Evolutionary conservation across 345 rosid species (phyloP).

Genomic region (Triadica sebifera): DNA sequence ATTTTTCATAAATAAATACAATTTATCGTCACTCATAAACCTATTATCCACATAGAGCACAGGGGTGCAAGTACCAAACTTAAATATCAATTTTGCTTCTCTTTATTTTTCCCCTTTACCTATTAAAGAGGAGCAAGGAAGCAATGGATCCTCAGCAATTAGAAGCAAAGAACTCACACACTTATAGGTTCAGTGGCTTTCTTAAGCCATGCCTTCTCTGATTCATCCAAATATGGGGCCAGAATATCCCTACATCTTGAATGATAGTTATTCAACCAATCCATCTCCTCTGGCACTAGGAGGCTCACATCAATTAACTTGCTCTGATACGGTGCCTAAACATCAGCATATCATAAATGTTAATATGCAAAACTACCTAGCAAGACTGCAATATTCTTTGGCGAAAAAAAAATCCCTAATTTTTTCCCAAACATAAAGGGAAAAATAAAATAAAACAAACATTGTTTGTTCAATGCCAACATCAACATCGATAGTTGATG

Average conservation of each 20-base stretch:
- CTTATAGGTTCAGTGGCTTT: constrained; percentile 77
- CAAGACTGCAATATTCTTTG: neutral
- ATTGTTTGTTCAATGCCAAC: neutral
- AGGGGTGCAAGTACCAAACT: neutral
- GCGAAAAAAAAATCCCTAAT: neutral
- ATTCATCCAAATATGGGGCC: constrained; percentile 59
- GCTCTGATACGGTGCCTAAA: constrained; percentile 80
- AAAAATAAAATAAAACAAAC: neutral
- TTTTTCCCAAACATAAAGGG: too few relatives aligned
- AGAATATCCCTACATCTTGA: constrained; percentile 65
- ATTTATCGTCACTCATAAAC: neutral
- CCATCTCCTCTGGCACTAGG: constrained; percentile 59
- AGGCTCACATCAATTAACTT: constrained; percentile 65
- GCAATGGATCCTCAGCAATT: neutral
- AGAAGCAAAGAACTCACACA: constrained; percentile 22
- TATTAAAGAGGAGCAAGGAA: neutral
- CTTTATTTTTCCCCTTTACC: constrained; percentile 7
- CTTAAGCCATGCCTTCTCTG: constrained; percentile 78
- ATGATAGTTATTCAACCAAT: constrained; percentile 83
- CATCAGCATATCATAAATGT: neutral
- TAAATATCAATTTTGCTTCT: neutral
- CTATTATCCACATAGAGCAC: neutral
- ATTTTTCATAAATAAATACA: neutral
- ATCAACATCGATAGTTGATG: too few relatives aligned
- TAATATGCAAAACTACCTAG: neutral